Evolutionary conservation across 108 stramenopile genomes (phyloP).

Genomic region (Cyclotella atomus): DNA sequence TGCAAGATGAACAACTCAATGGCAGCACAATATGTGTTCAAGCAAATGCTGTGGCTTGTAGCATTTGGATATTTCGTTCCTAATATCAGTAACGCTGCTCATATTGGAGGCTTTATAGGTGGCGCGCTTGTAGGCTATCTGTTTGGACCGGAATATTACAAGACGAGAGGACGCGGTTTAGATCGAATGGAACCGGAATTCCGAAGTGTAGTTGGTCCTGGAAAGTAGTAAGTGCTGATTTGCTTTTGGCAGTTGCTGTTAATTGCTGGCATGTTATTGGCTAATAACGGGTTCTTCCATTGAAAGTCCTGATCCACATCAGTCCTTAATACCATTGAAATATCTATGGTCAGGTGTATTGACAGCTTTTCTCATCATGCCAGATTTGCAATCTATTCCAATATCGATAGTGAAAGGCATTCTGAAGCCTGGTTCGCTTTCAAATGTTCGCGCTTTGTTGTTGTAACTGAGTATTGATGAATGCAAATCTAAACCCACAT

Average conservation of each 20-base stretch:
- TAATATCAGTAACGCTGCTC: conserved; percentile 68
- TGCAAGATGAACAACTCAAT: conserved; percentile 62
- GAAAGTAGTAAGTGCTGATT: conserved; percentile 32
- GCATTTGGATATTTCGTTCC: conserved; percentile 57
- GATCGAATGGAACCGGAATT: conserved; percentile 61
- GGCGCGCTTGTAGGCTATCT: conserved; percentile 63
- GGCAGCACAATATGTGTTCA: conserved; percentile 49
- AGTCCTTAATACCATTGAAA: conserved; percentile 20
- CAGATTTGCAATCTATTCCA: conserved; percentile 49
- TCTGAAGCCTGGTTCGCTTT: conserved; percentile 36
- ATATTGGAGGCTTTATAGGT: conserved; percentile 78
- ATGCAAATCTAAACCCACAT: no score
- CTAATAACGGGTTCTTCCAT: neutral
- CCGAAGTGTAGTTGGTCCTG: conserved; percentile 72
- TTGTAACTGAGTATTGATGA: no score
- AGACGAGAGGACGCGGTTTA: conserved; percentile 56
- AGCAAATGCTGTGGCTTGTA: conserved; percentile 63
- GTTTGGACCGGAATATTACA: conserved; percentile 70
- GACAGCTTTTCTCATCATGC: conserved; percentile 16
- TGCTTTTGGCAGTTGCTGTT: neutral
- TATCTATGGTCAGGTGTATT: conserved; percentile 53
- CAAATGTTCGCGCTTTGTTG: conserved; percentile 29
- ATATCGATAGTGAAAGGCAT: conserved; percentile 38
- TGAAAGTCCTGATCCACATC: neutral
- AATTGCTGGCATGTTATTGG: neutral